Percentiles rank a stretch among this genome's conserved stretches.
phyloP scores from a whole-genome alignment of 768 basidiomycete species.

The Rhizopogon vesiculosus region DNA sequence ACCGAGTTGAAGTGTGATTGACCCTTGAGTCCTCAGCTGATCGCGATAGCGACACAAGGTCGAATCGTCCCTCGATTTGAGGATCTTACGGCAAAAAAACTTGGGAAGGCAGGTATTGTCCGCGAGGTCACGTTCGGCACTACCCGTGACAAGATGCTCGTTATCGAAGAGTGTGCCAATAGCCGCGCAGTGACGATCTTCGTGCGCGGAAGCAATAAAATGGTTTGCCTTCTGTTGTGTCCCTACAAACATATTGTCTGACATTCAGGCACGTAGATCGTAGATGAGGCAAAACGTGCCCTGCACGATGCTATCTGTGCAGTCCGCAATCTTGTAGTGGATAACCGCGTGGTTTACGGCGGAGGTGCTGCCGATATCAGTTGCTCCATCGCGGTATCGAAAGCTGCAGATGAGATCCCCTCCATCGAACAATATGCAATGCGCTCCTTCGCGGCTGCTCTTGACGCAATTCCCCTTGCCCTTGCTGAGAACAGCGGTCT shows the following conservation, averaged over 20 bases:
- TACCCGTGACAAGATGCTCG: conserved; percentile 98
- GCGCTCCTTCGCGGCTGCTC: conserved; percentile 95
- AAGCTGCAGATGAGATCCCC: conserved; percentile 95
- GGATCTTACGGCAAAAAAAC: conserved; percentile 85
- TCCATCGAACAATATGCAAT: conserved; percentile 99
- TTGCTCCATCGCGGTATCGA: conserved; percentile 86
- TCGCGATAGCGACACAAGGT: conserved; percentile 97
- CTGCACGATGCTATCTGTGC: conserved; percentile 97
- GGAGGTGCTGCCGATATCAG: conserved; percentile 98
- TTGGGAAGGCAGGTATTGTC: conserved; percentile 91
- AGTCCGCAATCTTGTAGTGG: conserved; percentile 91
- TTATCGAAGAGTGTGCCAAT: conserved; percentile 99
- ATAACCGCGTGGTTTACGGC: conserved; percentile 97
- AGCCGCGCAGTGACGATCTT: conserved; percentile 95
- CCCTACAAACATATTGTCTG: not conserved
- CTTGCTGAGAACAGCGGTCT: conserved; percentile 97
- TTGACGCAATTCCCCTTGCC: conserved; percentile 94
- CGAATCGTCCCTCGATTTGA: conserved; percentile 98
- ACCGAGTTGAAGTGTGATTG: not conserved
- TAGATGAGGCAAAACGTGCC: conserved; percentile 97
- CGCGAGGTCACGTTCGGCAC: conserved; percentile 96
- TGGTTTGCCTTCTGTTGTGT: conserved; percentile 52
- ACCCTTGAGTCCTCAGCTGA: conserved; percentile 50
- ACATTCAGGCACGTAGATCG: conserved; percentile 59
- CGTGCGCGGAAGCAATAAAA: conserved; percentile 97